Base-by-base conservation (phyloP, 768 basidiomycete species). In the Postia placenta region DNA sequence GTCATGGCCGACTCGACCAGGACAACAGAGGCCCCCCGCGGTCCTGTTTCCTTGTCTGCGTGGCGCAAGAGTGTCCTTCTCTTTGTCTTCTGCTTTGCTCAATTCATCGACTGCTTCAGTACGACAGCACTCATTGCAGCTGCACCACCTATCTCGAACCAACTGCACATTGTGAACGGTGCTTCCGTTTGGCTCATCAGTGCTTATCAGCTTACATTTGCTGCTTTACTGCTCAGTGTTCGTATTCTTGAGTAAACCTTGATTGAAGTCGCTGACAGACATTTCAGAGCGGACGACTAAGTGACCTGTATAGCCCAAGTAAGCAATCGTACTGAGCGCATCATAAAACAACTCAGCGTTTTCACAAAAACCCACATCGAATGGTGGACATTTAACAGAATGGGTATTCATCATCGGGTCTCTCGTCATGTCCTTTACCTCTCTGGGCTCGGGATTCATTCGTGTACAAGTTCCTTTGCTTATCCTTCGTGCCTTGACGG, bases 41-140 rank as follows among this genome's bases (percentile, higher is more conserved):
- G 9, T 9, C 39, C 19, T 12, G 39, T 17, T 7, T 7, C n/a
- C 24, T 26, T 44, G 24, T 37, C 52, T 38, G 50, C 17, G 48
- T 45, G 27, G 20, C 56, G 49, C 36, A 65, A 59, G 49, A 50
- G 24, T 26, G 15, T 47, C 11, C 60, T 66, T 17, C 57, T 65
- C 14, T 20, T 41, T 15, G 15, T 65, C 17, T 61, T 66, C 50
- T 64, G 61, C 47, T 54, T 59, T 12, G 61, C 60, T 3, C 64
- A 62, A 37, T 65, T 64, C 51, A 51, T 64, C 40, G 65, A 67
- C 41, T 49, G 57, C 2, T 62, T 64, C 52, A 63, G 59, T 48
- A 54, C 47, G 49, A 60, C 58, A 11, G 48, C 61, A n/a, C 47
- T 60, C 3, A 56, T 56, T 41, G 35, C 53, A 2, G 57, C 60